These are phyloP conservation scores for Arabidopsis lyrata DNA, from an alignment of 441 rosid species.

Conservation along the genomic window DNA sequence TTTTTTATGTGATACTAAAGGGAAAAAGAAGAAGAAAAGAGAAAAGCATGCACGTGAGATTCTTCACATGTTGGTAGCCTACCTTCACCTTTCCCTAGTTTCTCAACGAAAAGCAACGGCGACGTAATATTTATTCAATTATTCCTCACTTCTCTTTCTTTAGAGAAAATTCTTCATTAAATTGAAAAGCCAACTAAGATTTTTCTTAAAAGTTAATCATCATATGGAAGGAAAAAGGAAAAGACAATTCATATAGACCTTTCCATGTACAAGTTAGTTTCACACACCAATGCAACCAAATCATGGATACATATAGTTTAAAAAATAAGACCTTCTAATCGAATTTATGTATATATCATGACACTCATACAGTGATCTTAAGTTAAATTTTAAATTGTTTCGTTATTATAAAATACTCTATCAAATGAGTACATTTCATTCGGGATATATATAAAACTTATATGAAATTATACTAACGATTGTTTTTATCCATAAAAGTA, in stretches of 20 bases:
- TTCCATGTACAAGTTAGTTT: slow-evolving; percentile 28
- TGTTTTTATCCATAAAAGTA: background rate
- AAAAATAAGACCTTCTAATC: background rate
- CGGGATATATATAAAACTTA: background rate
- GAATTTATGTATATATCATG: background rate
- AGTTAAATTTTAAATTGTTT: background rate
- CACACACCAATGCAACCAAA: slow-evolving; percentile 12
- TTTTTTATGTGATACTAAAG: background rate
- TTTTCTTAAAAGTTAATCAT: slow-evolving; percentile 32
- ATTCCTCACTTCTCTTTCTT: slow-evolving; percentile 7
- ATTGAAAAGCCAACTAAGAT: slow-evolving; percentile 5
- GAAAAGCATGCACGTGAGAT: slow-evolving; percentile 21
- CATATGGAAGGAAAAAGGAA: slow-evolving; percentile 15
- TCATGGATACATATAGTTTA: slow-evolving; percentile 10
- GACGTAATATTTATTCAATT: background rate
- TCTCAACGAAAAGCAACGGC: slow-evolving; percentile 32
- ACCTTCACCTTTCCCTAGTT: slow-evolving; percentile 37
- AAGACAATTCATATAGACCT: slow-evolving; percentile 11
- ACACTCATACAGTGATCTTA: background rate
- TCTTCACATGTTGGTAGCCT: slow-evolving; percentile 45
- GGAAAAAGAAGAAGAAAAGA: background rate
- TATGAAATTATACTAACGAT: background rate
- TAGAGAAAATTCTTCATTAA: slow-evolving; percentile 31
- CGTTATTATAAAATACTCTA: background rate
- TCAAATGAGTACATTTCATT: background rate